A percentile compares a stretch with the other conserved stretches of the same genome.
Evolutionary conservation across 225 moss, liverwort and hornwort genomes (phyloP).

Genomic region (Pseudoscleropodium purum): DNA sequence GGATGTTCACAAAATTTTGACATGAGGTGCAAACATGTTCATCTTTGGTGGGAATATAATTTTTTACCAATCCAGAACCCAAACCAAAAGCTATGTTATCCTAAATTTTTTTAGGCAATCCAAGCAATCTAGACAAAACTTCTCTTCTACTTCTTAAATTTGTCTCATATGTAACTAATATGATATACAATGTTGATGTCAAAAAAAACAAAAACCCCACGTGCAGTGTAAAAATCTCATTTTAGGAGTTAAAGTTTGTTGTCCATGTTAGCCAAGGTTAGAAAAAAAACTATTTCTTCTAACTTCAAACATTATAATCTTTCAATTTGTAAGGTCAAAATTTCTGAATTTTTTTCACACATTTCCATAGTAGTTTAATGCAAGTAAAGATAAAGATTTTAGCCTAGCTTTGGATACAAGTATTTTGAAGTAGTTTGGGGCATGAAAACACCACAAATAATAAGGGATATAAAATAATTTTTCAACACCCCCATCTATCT

Average conservation of each 20-base stretch:
- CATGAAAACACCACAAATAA: no score
- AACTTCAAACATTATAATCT: neutral
- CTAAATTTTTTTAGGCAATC: neutral
- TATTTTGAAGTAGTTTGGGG: neutral
- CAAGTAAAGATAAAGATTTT: neutral
- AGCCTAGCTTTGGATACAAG: neutral
- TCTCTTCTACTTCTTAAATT: neutral
- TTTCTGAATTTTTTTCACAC: neutral
- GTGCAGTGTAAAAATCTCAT: neutral
- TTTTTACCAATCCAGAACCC: neutral
- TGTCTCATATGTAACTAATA: neutral
- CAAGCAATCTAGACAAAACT: rapidly evolving
- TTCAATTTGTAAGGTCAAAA: neutral
- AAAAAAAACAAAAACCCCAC: neutral
- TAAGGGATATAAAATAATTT: no score
- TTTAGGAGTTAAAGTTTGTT: neutral
- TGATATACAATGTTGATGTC: neutral
- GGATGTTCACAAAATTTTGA: neutral
- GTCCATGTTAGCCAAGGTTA: rapidly evolving
- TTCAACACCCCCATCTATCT: neutral
- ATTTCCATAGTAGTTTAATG: neutral
- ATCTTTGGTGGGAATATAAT: neutral
- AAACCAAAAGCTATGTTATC: neutral
- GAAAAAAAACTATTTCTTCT: no score
- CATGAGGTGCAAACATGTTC: rapidly evolving